Base-by-base conservation (phyloP, 140 eudicot genomes). In the Senecio squalidus region DNA sequence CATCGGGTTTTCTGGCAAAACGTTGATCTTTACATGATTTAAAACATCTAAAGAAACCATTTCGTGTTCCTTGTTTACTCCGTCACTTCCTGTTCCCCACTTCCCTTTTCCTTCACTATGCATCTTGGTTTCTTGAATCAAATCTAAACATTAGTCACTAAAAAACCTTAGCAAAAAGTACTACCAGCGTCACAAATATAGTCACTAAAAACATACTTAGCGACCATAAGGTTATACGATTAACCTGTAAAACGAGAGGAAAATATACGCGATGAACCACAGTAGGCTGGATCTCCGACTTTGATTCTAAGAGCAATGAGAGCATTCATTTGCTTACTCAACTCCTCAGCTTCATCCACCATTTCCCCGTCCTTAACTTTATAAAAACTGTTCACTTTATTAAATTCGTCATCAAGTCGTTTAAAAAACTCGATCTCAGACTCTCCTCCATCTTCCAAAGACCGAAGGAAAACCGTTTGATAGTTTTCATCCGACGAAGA, bases 291-390 rank as follows among this genome's bases (percentile, higher is more conserved):
- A 21, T 78, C 62, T 36, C 66, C 75, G 3, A 81, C 75, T 54
- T 48, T 78, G 16, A 84, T 65, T 40, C 83, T 44, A 34, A 84
- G 66, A 30, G 94, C 94, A 59, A 84, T 76, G 10, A 88, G 78
- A 13, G 87, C 86, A 54, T 84, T 78, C 88, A 81, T 88, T 48
- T 88, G 94, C 14, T 72, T 88, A 70, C 68, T 88, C 67, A 84
- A 44, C 53, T 74, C 78, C 3, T 66, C 80, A 0, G 96, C 94
- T 45, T 78, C 81, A 0, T 29, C 27, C 57, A 76, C 58, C 74
- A 76, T 73, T 60, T 84, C 82, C 9, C 68, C 64, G 1, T 84
- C 90, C 30, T 84, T 88, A 0, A 2, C 31, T 62, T 58, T 84
- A 17, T 84, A 84, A 40, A 88, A 88, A 14, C 45, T 51, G 1